Evolutionary conservation across 2,329 filamentous ascomycete species (phyloP), one percentile per base, ranked within the genome.

Genomic region (Ophiostoma australiae): DNA sequence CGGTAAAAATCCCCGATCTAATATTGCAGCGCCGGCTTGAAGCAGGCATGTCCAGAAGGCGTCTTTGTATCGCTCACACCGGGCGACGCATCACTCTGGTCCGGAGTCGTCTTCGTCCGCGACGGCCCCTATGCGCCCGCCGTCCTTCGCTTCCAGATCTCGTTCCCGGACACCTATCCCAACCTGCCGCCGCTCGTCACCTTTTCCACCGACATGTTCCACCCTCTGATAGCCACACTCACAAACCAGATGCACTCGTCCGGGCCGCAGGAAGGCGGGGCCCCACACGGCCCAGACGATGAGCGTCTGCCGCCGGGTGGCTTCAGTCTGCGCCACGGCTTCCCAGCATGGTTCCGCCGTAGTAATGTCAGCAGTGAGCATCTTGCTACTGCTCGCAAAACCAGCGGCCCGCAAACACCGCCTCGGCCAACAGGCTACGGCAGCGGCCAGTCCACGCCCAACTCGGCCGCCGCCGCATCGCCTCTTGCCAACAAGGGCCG

Each of bases 161-260:
- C 90, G 33, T 98, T 98, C 76, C 92, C 94, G 48, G 84, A 90
- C 73, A 85, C 86, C 55, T 97, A 96, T 78, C 94, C 94, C 15
- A 82, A 85, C 69, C 82, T 92, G 27, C 92, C 94, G 69, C 95
- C 95, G 11, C 84, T 94, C 23, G 88, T 99, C 74, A 94, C 90
- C 70, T 97, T 99, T 80, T 87, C 89, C 66, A 96, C 92, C 75
- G 94, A 98, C 78, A 90, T 98, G 75, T 99, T 98, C 79, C 94
- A 99, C 79, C 94, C 94, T 23, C 85, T 99, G 61, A 90, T 98
- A 75, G 93, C 94, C 8, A 94, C 95, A 52, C 85, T 96, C 73
- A 97, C 93, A n/a, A 97, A 93, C 3, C 96, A 97, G 80, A 95
- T 92, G 78, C 96, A 97, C 82, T 91, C 92, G 61, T 93, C 92